Base-by-base conservation (phyloP, 306 rosid species). In the Inga leiocalycina region DNA sequence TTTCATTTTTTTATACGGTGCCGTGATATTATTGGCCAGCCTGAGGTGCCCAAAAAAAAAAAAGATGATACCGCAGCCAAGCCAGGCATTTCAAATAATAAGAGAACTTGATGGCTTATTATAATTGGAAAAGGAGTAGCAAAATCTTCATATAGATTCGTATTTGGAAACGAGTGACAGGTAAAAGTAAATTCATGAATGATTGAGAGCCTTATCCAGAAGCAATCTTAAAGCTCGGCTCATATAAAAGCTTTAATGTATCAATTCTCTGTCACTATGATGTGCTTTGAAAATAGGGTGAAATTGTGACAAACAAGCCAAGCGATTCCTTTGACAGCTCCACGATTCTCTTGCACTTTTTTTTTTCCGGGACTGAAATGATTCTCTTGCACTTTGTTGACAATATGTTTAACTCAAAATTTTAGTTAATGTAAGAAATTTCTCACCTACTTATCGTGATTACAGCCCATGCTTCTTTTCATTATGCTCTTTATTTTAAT, bases 291-390 rank as follows among this genome's bases (percentile, higher is more conserved):
- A 45, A 37, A 59, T 27, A 2, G 41, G 19, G 17, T 15, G 84
- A 75, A 84, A 76, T 70, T 48, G 71, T 71, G 82, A 41, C 43
- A 67, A 78, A 76, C 87, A 48, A 10, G 15, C 22, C 44, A 80
- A 59, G 77, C 35, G 75, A 76, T 76, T 84, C 71, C 62, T 66
- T 2, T 6, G 43, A 39, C 43, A 39, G 72, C 79, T 78, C n/a
- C 61, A 27, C 24, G 13, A 71, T 80, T 76, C 17, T 76, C 17
- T 14, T 9, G 19, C 37, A 17, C 54, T 74, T 79, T 35, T 84
- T 45, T 27, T 27, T 27, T 27, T 27, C 0, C 1, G 30, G 30
- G 30, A 27, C 30, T 27, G 30, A 27, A 27, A 27, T 35, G 13
- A 71, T 80, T 76, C 17, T 76, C 17, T 14, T 9, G 19, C 37